phyloP scores from a whole-genome alignment of 495 filamentous ascomycete species.

The Pseudevernia furfuracea region DNA sequence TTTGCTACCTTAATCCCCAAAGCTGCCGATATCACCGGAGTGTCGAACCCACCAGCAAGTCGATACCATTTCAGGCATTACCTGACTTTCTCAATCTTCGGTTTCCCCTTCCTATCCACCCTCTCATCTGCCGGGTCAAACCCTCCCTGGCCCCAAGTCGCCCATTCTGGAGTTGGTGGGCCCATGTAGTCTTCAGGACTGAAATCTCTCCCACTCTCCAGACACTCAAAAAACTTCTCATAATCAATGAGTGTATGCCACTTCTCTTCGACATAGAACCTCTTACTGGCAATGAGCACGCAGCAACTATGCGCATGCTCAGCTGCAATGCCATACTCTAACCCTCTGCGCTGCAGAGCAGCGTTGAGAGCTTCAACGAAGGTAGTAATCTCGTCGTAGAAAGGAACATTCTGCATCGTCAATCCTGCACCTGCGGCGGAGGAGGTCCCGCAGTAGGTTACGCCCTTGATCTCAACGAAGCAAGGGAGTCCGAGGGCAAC shows the following conservation, averaged over 20 bases:
- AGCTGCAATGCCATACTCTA: conserved; percentile 83
- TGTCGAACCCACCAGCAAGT: background rate
- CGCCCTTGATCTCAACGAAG: conserved; percentile 92
- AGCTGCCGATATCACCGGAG: background rate
- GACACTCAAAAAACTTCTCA: conserved; percentile 74
- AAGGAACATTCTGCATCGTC: conserved; percentile 93
- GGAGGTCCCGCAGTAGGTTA: conserved; percentile 91
- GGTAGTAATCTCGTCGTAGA: conserved; percentile 75
- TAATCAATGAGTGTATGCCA: conserved; percentile 95
- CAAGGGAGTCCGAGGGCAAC: conserved; percentile 76
- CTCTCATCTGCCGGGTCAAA: conserved; percentile 87
- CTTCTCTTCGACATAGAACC: conserved; percentile 63
- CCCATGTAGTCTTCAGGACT: conserved; percentile 85
- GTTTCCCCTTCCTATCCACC: conserved; percentile 68
- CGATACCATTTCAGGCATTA: background rate
- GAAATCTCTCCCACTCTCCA: conserved; percentile 65
- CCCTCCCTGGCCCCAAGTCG: conserved; percentile 85
- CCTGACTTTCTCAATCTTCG: background rate
- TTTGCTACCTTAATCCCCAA: no score
- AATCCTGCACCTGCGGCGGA: conserved; percentile 71
- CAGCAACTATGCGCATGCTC: conserved; percentile 96
- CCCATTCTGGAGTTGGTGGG: conserved; percentile 80
- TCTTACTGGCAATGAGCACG: conserved; percentile 68
- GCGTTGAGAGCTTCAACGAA: conserved; percentile 69
- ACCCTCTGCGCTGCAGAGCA: conserved; percentile 56